A percentile compares a stretch with the other conserved stretches of the same genome.
Conservation (phyloP, 345 rosid species). For the Abelmoschus esculentus region DNA sequence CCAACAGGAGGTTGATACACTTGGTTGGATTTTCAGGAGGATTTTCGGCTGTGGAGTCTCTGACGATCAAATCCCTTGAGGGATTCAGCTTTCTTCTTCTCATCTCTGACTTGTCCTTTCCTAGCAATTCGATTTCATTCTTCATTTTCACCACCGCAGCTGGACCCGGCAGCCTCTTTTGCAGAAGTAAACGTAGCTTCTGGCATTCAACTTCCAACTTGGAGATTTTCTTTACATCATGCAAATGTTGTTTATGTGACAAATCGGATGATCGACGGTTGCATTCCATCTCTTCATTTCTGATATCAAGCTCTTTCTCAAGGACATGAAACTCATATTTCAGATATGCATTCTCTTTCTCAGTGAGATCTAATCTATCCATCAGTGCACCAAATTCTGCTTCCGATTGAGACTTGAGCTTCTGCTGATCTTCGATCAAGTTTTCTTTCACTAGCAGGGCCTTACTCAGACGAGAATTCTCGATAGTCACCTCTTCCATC, state of each 20-base stretch:
- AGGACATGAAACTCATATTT: slow-evolving; percentile 75
- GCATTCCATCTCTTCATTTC: slow-evolving; percentile 74
- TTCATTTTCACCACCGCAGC: slow-evolving; percentile 38
- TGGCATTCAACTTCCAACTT: slow-evolving; percentile 83
- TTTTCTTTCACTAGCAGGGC: slow-evolving; percentile 57
- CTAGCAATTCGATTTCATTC: slow-evolving; percentile 38
- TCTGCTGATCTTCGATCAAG: slow-evolving; percentile 43
- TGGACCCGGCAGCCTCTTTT: slow-evolving; percentile 58
- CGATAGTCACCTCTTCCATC: slow-evolving; percentile 41
- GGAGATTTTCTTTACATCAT: slow-evolving; percentile 53
- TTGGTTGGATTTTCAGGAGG: slow-evolving; percentile 32
- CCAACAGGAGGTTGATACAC: slow-evolving; percentile 41
- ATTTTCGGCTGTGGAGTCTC: slow-evolving; percentile 24
- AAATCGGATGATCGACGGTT: slow-evolving; percentile 51
- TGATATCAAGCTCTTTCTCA: slow-evolving; percentile 73
- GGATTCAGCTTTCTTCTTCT: slow-evolving; percentile 18
- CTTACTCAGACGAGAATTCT: slow-evolving; percentile 52
- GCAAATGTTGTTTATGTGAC: slow-evolving; percentile 56
- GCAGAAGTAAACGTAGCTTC: slow-evolving; percentile 44
- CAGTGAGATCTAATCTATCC: slow-evolving; percentile 55
- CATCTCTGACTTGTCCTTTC: slow-evolving; percentile 31
- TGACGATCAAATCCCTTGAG: slow-evolving; percentile 39
- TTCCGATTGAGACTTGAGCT: slow-evolving; percentile 40
- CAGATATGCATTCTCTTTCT: slow-evolving; percentile 80
- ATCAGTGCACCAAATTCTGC: slow-evolving; percentile 61